These are phyloP conservation scores for Microsporum audouinii DNA, from an alignment of 2,329 filamentous ascomycete genomes.

Conservation along the genomic window DNA sequence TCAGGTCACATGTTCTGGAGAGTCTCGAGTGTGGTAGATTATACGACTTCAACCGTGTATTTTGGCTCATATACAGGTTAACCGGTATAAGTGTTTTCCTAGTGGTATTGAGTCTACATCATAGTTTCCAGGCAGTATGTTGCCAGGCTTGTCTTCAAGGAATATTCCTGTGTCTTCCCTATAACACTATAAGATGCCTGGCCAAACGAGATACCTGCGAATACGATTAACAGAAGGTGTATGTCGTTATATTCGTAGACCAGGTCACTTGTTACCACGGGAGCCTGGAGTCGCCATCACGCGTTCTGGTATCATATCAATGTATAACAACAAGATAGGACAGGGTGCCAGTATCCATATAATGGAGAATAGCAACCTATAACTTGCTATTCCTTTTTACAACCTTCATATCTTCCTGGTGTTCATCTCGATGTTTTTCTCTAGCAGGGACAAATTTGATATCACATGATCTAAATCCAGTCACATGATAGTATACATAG, in stretches of 20 bases:
- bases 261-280: not conserved
- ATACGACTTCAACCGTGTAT: not conserved
- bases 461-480: not conserved
- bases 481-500: too few relatives aligned
- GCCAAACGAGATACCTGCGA: not conserved
- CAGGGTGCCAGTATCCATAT: not conserved
- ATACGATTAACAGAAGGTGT: too few relatives aligned
- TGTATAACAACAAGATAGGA: not conserved
- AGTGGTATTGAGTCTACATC: not conserved
- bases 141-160: not conserved
- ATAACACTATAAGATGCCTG: not conserved
- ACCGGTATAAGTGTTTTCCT: not conserved
- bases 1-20: too few relatives aligned
- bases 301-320: not conserved
- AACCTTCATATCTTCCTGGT: not conserved
- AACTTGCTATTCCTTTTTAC: not conserved
- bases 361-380: too few relatives aligned
- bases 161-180: not conserved
- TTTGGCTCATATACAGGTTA: not conserved
- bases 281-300: too few relatives aligned
- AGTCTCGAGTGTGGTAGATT: not conserved
- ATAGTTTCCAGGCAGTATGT: not conserved
- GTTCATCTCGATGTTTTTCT: not conserved
- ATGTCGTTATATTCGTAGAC: not conserved
- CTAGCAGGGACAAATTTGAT: not conserved